phyloP scores from a whole-genome alignment of 2,329 filamentous ascomycete genomes.

The Diaporthe destruens region DNA sequence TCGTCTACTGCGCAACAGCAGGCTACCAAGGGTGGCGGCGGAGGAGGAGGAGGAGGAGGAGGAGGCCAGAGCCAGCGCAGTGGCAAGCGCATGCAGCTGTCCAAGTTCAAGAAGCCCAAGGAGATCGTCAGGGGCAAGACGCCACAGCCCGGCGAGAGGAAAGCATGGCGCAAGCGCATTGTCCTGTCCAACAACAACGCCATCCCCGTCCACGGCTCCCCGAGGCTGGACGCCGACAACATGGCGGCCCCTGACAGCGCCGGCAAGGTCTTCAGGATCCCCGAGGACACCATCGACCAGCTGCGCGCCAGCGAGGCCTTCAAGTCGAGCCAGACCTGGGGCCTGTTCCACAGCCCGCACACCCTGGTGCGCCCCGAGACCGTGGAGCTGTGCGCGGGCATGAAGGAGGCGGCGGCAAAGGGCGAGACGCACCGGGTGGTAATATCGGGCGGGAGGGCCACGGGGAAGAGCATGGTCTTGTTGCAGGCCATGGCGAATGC shows the following conservation, averaged over 20 bases:
- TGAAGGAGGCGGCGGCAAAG: constrained; percentile 67
- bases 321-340: constrained; percentile 90
- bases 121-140: constrained; percentile 62
- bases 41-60: background rate
- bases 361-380: constrained; percentile 83
- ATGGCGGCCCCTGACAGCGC: constrained; percentile 67
- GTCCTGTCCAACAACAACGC: constrained; percentile 96
- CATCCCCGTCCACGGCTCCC: constrained; percentile 77
- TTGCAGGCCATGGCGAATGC: constrained; percentile 87
- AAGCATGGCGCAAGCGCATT: constrained; percentile 87
- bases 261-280: constrained; percentile 78
- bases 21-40: constrained; percentile 45
- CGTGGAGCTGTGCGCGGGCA: constrained; percentile 74
- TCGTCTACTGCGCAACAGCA: constrained; percentile 51
- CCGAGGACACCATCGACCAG: constrained; percentile 79
- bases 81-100: constrained; percentile 58
- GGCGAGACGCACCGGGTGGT: constrained; percentile 74
- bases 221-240: constrained; percentile 63
- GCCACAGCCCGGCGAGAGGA: constrained; percentile 83
- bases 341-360: constrained; percentile 84
- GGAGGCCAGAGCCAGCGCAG: constrained; percentile 45
- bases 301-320: constrained; percentile 90
- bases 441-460: constrained; percentile 77
- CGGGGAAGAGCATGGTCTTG: constrained; percentile 89
- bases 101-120: constrained; percentile 61